These are phyloP conservation scores for Sphagnum fallax DNA, from an alignment of 228 moss, liverwort and hornwort species.

Conservation along the genomic window DNA sequence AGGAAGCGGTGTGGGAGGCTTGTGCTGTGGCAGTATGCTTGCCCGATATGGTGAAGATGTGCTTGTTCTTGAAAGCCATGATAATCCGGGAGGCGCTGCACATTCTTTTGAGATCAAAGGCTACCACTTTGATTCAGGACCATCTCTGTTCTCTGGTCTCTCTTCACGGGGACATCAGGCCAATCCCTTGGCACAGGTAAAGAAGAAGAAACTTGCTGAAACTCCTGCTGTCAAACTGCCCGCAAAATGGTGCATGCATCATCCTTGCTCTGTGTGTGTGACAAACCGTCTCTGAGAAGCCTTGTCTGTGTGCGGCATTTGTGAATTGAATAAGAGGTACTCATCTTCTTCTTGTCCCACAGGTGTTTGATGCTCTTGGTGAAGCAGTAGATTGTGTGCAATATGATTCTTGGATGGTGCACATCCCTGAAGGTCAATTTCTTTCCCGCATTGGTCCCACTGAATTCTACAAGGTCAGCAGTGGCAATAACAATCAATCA, in stretches of 20 bases:
- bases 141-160: constrained; percentile 84
- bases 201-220: neutral
- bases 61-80: constrained; percentile 83
- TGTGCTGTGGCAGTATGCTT: constrained; percentile 75
- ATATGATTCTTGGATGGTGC: constrained; percentile 94
- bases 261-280: too few species aligned
- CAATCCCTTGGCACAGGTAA: constrained; percentile 90
- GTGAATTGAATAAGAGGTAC: too few species aligned
- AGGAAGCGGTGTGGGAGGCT: constrained; percentile 85
- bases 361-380: constrained; percentile 83
- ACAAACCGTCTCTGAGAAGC: too few species aligned
- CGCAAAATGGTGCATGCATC: too few species aligned
- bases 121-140: constrained; percentile 91
- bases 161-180: constrained; percentile 78
- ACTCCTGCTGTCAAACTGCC: too few species aligned
- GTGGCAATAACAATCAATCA: neutral
- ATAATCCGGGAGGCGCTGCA: constrained; percentile 86
- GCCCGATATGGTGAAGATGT: constrained; percentile 82
- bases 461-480: constrained; percentile 63
- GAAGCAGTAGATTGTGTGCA: constrained; percentile 65
- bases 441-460: constrained; percentile 75
- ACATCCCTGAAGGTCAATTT: constrained; percentile 80
- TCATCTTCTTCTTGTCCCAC: neutral
- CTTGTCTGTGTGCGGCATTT: too few species aligned
- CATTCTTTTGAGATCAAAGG: constrained; percentile 86